phyloP scores from a whole-genome alignment of 2,329 filamentous ascomycete species.

The Cladophialophora bantiana region DNA sequence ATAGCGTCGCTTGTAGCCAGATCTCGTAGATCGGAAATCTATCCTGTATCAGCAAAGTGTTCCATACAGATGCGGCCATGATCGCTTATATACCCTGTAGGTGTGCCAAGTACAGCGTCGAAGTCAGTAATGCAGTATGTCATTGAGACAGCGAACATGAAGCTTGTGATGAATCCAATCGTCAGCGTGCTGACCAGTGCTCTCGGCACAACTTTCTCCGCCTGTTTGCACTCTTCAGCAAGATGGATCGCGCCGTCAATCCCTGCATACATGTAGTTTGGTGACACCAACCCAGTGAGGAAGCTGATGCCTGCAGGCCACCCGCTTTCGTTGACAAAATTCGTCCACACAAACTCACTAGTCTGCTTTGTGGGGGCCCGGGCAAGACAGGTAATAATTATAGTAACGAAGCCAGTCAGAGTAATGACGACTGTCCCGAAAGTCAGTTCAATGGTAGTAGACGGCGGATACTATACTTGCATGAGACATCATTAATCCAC shows the following conservation, averaged over 20 bases:
- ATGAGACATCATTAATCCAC: constrained; percentile 29
- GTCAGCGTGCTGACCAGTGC: constrained; percentile 46
- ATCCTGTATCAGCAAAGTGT: background rate
- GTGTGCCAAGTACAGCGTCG: constrained; percentile 20
- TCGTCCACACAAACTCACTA: constrained; percentile 36
- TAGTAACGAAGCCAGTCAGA: constrained; percentile 44
- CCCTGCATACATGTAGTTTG: constrained; percentile 50
- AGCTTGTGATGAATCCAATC: constrained; percentile 47
- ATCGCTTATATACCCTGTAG: constrained; percentile 1
- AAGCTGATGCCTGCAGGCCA: constrained; percentile 45
- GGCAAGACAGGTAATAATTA: constrained; percentile 44
- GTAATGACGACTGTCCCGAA: constrained; percentile 33
- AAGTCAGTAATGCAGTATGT: constrained; percentile 38
- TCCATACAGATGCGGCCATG: background rate
- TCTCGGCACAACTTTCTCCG: constrained; percentile 44
- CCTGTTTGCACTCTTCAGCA: constrained; percentile 48
- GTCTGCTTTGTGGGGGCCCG: constrained; percentile 32
- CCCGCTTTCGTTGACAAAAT: constrained; percentile 36
- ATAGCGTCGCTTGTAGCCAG: constrained; percentile 38
- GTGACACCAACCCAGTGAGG: constrained; percentile 50
- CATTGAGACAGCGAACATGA: constrained; percentile 33
- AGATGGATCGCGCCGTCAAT: constrained; percentile 50
- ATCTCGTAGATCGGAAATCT: constrained; percentile 36
- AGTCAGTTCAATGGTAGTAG: background rate
- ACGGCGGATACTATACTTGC: constrained; percentile 28